phyloP scores from a whole-genome alignment of 208 protist species.

The Lotmaria passim region DNA sequence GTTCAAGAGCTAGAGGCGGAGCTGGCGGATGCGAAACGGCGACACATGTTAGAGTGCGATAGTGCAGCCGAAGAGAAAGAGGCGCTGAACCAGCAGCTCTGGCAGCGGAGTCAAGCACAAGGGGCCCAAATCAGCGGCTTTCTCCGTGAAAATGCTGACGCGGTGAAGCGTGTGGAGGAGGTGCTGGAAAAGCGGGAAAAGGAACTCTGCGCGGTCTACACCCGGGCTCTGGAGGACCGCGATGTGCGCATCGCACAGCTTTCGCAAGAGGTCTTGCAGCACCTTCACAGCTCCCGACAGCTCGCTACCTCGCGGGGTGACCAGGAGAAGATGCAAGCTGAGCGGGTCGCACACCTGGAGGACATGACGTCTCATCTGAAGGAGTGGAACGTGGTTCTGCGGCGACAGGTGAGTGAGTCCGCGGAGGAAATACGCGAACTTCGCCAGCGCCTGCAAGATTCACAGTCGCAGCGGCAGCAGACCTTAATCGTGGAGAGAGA shows the following conservation, averaged over 20 bases:
- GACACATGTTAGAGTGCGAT: slow-evolving; percentile 3
- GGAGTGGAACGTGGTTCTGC: slow-evolving; percentile 24
- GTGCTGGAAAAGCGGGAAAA: slow-evolving; percentile 38
- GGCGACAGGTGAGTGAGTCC: slow-evolving; percentile 21
- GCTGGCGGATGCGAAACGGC: background rate
- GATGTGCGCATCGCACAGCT: slow-evolving; percentile 67
- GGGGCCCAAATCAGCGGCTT: slow-evolving; percentile 25
- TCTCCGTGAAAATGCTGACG: slow-evolving; percentile 31
- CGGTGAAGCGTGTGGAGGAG: slow-evolving; percentile 34
- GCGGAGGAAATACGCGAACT: slow-evolving; percentile 9
- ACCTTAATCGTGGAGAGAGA: background rate
- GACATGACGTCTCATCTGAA: slow-evolving; percentile 20
- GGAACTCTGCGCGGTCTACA: slow-evolving; percentile 48
- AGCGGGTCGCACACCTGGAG: slow-evolving; percentile 24
- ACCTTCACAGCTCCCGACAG: slow-evolving; percentile 28
- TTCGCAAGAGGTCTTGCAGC: slow-evolving; percentile 43
- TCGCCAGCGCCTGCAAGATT: slow-evolving; percentile 12
- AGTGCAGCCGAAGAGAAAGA: slow-evolving; percentile 7
- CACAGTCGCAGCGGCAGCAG: background rate
- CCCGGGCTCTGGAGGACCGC: slow-evolving; percentile 47
- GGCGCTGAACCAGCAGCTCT: slow-evolving; percentile 30
- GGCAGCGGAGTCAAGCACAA: slow-evolving; percentile 30
- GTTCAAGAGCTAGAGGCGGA: slow-evolving; percentile 14
- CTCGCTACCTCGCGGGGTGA: slow-evolving; percentile 9
- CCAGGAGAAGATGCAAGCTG: slow-evolving; percentile 8